Evolutionary conservation across 306 rosid genomes (phyloP), one percentile per base, ranked within the genome.

Genomic region (Acacia acuminata): DNA sequence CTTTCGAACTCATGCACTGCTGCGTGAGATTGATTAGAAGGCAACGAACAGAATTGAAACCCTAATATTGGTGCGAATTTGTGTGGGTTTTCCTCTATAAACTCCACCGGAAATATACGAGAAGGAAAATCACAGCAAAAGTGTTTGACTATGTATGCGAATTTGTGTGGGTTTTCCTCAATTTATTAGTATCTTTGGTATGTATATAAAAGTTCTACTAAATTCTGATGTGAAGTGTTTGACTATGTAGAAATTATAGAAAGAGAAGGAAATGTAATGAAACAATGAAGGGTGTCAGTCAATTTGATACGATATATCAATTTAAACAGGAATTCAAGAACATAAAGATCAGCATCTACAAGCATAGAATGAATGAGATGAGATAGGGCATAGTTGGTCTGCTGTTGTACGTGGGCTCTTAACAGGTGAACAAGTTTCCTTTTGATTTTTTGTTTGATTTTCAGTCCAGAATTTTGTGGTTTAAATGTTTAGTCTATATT

Each of bases 401-500:
- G 85, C 91, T 96, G 72, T 81, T 92, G 50, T 96, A 94, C 40
- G 99, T 96, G 47, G 98, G 99, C 50, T 87, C 94, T 84, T 96
- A 96, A 85, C 99, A 96, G 99, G 99, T 96, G 90, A 84, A 63
- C 66, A 64, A 14, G 51, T 42, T 32, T 79, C 50, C 3, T 77
- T 48, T 34, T 58, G 55, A 27, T 78, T 42, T 82, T 86, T 76
- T n/a, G n/a, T n/a, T n/a, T n/a, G n/a, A n/a, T n/a, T n/a, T n/a
- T n/a, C n/a, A 71, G 16, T 68, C 53, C 75, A 48, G 65, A 38
- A 73, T 47, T 45, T 15, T 73, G 25, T 73, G 27, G 30, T 50
- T 50, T 50, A 73, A 17, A 73, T 48, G 43, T 30, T 48, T 50
- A 1, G 27, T 19, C n/a, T 72, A 13, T 14, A 47, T 22, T 47